Conservation (phyloP, 1,284 basidiomycete genomes). For the Inonotus obliquus region DNA sequence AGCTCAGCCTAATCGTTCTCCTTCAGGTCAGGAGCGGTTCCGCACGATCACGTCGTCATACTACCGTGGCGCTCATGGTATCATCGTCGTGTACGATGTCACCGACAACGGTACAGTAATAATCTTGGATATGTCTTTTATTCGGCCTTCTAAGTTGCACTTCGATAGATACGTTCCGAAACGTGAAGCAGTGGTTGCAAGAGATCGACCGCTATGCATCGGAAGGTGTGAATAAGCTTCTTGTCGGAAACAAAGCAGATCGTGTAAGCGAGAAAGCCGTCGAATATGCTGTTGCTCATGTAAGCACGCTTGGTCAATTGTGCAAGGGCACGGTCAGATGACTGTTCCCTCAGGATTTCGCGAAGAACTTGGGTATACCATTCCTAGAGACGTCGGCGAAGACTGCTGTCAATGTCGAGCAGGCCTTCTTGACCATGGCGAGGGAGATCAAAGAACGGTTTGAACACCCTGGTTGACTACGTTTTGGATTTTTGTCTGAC, state of each 20-base stretch:
- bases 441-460: constrained; percentile 98
- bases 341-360: constrained; percentile 69
- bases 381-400: constrained; percentile 99
- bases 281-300: constrained; percentile 96
- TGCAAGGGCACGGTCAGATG: not conserved
- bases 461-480: not conserved
- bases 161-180: constrained; percentile 84
- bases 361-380: constrained; percentile 90
- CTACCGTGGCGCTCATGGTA: constrained; percentile 95
- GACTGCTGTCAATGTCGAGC: constrained; percentile 98
- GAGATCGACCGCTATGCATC: constrained; percentile 99
- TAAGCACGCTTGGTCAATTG: constrained; percentile 29
- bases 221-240: constrained; percentile 97
- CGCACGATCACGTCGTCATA: constrained; percentile 96
- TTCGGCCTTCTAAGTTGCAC: no score
- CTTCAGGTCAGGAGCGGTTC: constrained; percentile 89
- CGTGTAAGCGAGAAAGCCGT: constrained; percentile 98
- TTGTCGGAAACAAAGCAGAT: constrained; percentile 98
- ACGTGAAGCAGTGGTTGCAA: constrained; percentile 99
- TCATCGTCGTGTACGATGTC: constrained; percentile 99
- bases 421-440: constrained; percentile 99
- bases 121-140: constrained; percentile 1
- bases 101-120: constrained; percentile 82
- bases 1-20: not conserved
- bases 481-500: constrained; percentile 13